phyloP scores from a whole-genome alignment of 2,329 filamentous ascomycete genomes.

The Diaporthe ilicicola region DNA sequence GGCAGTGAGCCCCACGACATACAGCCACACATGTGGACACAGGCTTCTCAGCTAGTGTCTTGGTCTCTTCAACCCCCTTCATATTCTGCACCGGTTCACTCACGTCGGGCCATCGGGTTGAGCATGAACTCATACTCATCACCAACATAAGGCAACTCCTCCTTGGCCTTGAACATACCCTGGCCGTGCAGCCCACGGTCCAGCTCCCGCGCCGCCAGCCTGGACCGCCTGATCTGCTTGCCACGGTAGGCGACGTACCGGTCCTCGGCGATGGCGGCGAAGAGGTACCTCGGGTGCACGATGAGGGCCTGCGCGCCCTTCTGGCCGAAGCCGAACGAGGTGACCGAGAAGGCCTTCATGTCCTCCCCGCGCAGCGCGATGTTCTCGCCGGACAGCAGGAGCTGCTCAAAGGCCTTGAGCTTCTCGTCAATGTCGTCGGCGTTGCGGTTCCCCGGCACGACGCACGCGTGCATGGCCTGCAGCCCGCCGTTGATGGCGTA shows the following conservation, averaged over 20 bases:
- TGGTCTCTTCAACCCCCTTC: not conserved
- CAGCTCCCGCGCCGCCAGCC: not conserved
- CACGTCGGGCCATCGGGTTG: not conserved
- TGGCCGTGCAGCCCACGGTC: not conserved
- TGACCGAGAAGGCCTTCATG: slow-evolving; percentile 48
- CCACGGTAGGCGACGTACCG: slow-evolving; percentile 27
- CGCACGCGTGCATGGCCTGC: slow-evolving; percentile 45
- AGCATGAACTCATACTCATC: slow-evolving; percentile 9
- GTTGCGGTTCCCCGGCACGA: slow-evolving; percentile 48
- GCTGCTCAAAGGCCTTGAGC: slow-evolving; percentile 40
- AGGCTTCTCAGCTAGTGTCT: not conserved
- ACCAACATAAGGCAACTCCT: not conserved
- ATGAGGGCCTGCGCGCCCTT: slow-evolving; percentile 50
- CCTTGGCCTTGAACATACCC: not conserved
- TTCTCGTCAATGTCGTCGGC: slow-evolving; percentile 39
- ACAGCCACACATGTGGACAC: not conserved
- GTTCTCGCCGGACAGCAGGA: slow-evolving; percentile 41
- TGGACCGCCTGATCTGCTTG: not conserved
- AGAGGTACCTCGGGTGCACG: slow-evolving; percentile 47
- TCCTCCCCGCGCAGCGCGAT: slow-evolving; percentile 36
- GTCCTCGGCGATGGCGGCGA: slow-evolving; percentile 39
- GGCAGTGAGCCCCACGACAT: not conserved
- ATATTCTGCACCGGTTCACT: not conserved
- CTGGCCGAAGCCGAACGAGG: slow-evolving; percentile 55
- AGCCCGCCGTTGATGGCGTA: slow-evolving; percentile 50